A percentile compares a stretch with the other conserved stretches of the same genome.
These are phyloP conservation scores for Xylariaceae sp. DNA, from an alignment of 2,329 filamentous ascomycete species.

Conservation along the genomic window DNA sequence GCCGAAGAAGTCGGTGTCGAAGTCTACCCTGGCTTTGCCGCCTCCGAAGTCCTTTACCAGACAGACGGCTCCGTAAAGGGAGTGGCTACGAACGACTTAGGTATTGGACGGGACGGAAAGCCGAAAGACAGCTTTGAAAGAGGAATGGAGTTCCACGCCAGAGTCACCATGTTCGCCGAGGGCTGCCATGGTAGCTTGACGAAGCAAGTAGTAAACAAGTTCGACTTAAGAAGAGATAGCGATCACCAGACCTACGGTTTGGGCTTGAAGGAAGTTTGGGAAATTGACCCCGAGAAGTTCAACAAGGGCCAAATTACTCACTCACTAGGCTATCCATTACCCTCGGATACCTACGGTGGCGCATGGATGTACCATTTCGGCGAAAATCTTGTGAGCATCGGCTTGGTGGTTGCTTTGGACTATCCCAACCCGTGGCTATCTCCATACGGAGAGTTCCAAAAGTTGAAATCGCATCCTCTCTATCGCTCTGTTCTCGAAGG, in stretches of 20 bases:
- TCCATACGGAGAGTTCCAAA: slow-evolving; percentile 94
- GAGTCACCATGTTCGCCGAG: slow-evolving; percentile 87
- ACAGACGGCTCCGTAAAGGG: slow-evolving; percentile 84
- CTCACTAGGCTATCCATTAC: slow-evolving; percentile 87
- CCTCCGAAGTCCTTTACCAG: slow-evolving; percentile 85
- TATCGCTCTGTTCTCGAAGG: slow-evolving; percentile 86
- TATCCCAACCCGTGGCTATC: slow-evolving; percentile 96
- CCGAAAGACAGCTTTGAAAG: slow-evolving; percentile 89
- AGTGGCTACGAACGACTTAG: slow-evolving; percentile 93
- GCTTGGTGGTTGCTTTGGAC: slow-evolving; percentile 88
- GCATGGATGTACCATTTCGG: slow-evolving; percentile 99
- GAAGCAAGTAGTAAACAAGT: slow-evolving; percentile 94
- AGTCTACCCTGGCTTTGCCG: slow-evolving; percentile 93
- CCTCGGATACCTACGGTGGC: slow-evolving; percentile 87
- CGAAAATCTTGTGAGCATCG: slow-evolving; percentile 90
- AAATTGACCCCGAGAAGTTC: slow-evolving; percentile 90
- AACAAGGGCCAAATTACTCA: slow-evolving; percentile 80
- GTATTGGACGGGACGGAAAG: slow-evolving; percentile 74
- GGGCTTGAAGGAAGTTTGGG: slow-evolving; percentile 96
- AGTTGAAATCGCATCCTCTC: slow-evolving; percentile 95
- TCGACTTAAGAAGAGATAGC: slow-evolving; percentile 81
- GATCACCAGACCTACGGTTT: slow-evolving; percentile 94
- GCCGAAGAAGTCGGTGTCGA: slow-evolving; percentile 97
- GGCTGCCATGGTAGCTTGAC: slow-evolving; percentile 93
- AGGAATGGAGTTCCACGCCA: slow-evolving; percentile 96